Conservation (phyloP, 2,329 filamentous ascomycete species). For the Aphanocladium album region DNA sequence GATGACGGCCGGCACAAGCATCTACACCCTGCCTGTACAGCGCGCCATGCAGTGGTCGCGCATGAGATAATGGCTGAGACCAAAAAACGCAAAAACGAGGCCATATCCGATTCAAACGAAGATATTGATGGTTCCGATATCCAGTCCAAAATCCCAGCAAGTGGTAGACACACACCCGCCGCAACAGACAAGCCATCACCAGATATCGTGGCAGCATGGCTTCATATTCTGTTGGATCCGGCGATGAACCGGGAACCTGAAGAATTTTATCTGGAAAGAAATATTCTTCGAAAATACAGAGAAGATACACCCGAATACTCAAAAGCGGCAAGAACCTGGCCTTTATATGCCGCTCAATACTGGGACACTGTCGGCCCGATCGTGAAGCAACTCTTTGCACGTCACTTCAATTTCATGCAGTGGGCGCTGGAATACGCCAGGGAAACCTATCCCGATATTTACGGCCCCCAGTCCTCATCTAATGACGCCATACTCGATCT, state of each 20-base stretch:
- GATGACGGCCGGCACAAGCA: neutral
- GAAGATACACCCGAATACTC: slow-evolving; percentile 21
- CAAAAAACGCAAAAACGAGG: neutral
- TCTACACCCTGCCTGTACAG: neutral
- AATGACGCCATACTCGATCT: slow-evolving; percentile 23
- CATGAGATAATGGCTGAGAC: slow-evolving; percentile 8
- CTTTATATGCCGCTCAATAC: slow-evolving; percentile 21
- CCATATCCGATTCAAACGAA: neutral
- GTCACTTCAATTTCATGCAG: slow-evolving; percentile 28
- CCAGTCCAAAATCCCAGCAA: neutral
- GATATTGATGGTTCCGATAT: neutral
- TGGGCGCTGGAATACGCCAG: slow-evolving; percentile 32
- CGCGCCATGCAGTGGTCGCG: slow-evolving; percentile 1
- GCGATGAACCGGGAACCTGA: slow-evolving; percentile 22
- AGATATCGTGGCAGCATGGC: slow-evolving; percentile 7
- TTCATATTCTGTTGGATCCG: slow-evolving; percentile 6
- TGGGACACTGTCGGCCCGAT: slow-evolving; percentile 24
- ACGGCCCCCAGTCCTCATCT: slow-evolving; percentile 19
- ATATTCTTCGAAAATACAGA: slow-evolving; percentile 19
- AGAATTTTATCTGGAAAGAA: slow-evolving; percentile 23
- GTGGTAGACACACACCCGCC: neutral
- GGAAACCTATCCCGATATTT: slow-evolving; percentile 23
- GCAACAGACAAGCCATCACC: neutral
- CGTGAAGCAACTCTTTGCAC: slow-evolving; percentile 26
- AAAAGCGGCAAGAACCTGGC: slow-evolving; percentile 25